Evolutionary conservation across 2,329 filamentous ascomycete species (phyloP), one percentile per base, ranked within the genome.

Genomic region (Penicillium capsulatum): DNA sequence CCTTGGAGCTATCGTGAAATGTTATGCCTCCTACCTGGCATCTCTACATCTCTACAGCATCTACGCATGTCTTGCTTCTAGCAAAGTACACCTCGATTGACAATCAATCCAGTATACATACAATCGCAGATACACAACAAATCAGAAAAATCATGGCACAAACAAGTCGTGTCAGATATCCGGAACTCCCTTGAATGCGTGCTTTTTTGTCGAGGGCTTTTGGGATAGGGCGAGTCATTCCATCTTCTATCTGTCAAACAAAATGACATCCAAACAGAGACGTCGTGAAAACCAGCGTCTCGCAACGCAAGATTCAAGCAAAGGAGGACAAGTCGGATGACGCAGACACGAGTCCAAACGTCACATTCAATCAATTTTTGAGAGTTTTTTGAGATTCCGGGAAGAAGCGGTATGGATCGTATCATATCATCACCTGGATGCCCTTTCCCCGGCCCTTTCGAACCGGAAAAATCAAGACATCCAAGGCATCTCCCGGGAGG

Each of bases 131-230:
- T 57, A 61, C 47, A 63, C 33, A 42, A 40, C 29, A 38, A 42
- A 45, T 20, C 45, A 50, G n/a, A 36, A 36, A 47, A 46, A 50
- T 69, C 68, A 61, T 61, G 51, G 39, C 55, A 47, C 47, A 49
- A 47, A 45, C 44, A 51, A 54, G 34, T 28, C 51, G 49, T 84
- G 82, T 80, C 79, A 84, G 82, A 86, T 86, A 86, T 86, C 83
- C 83, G 83, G 83, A 86, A 83, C 81, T 82, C 81, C 79, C 65
- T 54, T 42, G 35, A 36, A 54, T 51, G 51, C 83, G 79, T 50
- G 50, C 51, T 51, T 53, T 80, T n/a, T 83, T 79, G 83, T 83
- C 81, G 49, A 53, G 57, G 54, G 51, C 51, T 56, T 56, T 57
- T 80, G 79, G 77, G 45, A 44, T 77, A 61, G 11, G 59, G 57